phyloP scores from a whole-genome alignment of 2,329 filamentous ascomycete genomes.

The Diaporthe eres region DNA sequence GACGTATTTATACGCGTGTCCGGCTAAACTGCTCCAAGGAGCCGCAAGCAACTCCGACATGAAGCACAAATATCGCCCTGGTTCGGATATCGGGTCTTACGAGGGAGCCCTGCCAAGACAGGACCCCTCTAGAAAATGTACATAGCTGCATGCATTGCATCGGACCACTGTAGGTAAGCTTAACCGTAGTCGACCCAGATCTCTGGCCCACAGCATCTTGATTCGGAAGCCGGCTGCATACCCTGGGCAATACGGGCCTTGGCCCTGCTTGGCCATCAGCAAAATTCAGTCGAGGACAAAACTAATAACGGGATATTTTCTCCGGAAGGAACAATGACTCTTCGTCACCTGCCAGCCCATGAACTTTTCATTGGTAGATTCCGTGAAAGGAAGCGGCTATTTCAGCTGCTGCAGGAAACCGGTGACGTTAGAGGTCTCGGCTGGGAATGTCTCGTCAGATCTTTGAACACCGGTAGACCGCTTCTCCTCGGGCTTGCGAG shows the following conservation, averaged over 20 bases:
- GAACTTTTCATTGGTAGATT: neutral
- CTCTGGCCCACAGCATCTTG: neutral
- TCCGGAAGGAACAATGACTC: neutral
- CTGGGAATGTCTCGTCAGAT: neutral
- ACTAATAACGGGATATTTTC: neutral
- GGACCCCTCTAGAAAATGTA: neutral
- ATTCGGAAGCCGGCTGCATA: conserved; percentile 10
- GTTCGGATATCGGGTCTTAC: conserved; percentile 9
- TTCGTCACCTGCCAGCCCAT: neutral
- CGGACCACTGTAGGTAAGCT: conserved; percentile 12
- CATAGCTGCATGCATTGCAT: conserved; percentile 2
- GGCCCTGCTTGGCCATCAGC: neutral
- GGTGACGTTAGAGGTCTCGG: neutral
- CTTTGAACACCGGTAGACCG: neutral
- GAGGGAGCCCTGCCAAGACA: conserved; percentile 16
- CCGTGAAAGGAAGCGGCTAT: neutral
- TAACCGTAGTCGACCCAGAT: conserved; percentile 9
- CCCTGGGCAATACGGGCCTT: conserved; percentile 6
- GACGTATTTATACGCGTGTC: neutral
- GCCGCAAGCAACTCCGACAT: conserved; percentile 1
- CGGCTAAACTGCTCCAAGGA: too few species aligned
- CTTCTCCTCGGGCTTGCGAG: neutral
- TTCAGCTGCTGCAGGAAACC: conserved; percentile 3
- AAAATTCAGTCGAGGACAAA: neutral
- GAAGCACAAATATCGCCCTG: neutral